Evolutionary conservation across 768 basidiomycete species (phyloP), one percentile per base, ranked within the genome.

Genomic region (Pleurotus eryngii): DNA sequence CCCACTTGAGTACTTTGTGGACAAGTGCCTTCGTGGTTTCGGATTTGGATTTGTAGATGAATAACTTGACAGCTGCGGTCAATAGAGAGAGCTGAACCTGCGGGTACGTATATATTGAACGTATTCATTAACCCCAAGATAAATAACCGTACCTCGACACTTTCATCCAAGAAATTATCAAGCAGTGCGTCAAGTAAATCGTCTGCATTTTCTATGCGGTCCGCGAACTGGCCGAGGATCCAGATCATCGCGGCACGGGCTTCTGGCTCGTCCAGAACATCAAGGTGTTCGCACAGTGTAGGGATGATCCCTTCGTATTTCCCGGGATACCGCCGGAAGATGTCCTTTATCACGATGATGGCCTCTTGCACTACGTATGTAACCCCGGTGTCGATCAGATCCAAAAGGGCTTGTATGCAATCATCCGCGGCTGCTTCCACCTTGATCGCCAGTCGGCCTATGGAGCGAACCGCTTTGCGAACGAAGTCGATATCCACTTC

Each of bases 401-500:
- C 75, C 40, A 99, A 83, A 43, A 99, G 76, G 0, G 89, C 86
- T 62, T 90, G 79, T 64, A 98, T 98, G 74, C 96, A 98, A 47
- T 77, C 81, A 70, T 98, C 93, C 27, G 96, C 87, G 9, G 94
- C 91, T 11, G 81, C 76, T 63, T 92, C 83, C 55, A 99, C 92
- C 73, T 98, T 98, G 81, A 98, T 98, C 14, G 97, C 95, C n/a
- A 98, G 75, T 18, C 96, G 88, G 6, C 97, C 97, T 60, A 99
- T 96, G 3, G 96, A 97, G 27, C 97, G 86, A 24, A 99, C 97
- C 7, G 96, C 91, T 73, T 98, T 98, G 46, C 97, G 87, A 30
- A 98, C 95, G 67, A 98, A 98, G 72, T 99, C 97, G 61, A 99
- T 80, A 67, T 99, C 97, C 14, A 98, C 95, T 70, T 99, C 97